phyloP scores from a whole-genome alignment of 73 alveolate species.

The Paramecium caudatum region DNA sequence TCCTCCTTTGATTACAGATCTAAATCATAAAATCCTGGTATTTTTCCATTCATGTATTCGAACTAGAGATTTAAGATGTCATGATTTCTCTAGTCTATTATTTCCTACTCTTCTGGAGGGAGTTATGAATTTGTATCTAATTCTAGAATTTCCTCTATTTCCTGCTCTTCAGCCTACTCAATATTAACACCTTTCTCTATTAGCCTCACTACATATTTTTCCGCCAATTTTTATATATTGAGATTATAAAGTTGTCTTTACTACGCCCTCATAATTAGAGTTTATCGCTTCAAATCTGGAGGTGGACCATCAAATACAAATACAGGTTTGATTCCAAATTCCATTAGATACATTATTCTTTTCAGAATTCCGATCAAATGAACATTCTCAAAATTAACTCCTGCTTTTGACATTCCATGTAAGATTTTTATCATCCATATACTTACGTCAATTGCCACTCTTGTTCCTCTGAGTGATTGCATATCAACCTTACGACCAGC shows the following conservation, averaged over 20 bases:
- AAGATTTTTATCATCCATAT: constrained; percentile 88
- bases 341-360: constrained; percentile 82
- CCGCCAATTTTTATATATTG: constrained; percentile 68
- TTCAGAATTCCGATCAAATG: constrained; percentile 84
- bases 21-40: not conserved
- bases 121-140: not conserved
- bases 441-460: constrained; percentile 87
- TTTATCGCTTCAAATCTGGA: constrained; percentile 82
- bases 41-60: not conserved
- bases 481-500: constrained; percentile 85
- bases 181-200: constrained; percentile 64
- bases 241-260: constrained; percentile 64
- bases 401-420: constrained; percentile 71
- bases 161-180: not conserved
- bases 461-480: constrained; percentile 83
- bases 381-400: constrained; percentile 66
- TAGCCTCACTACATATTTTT: constrained; percentile 2
- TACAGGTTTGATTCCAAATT: constrained; percentile 88
- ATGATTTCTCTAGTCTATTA: constrained; percentile 3
- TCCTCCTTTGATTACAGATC: constrained; percentile 54
- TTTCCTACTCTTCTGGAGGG: constrained; percentile 56
- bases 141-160: constrained; percentile 41
- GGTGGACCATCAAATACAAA: constrained; percentile 92
- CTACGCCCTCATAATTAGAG: constrained; percentile 76
- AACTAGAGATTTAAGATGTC: constrained; percentile 6